phyloP scores from a whole-genome alignment of 164 flowering plant species.

The Houttuynia cordata region DNA sequence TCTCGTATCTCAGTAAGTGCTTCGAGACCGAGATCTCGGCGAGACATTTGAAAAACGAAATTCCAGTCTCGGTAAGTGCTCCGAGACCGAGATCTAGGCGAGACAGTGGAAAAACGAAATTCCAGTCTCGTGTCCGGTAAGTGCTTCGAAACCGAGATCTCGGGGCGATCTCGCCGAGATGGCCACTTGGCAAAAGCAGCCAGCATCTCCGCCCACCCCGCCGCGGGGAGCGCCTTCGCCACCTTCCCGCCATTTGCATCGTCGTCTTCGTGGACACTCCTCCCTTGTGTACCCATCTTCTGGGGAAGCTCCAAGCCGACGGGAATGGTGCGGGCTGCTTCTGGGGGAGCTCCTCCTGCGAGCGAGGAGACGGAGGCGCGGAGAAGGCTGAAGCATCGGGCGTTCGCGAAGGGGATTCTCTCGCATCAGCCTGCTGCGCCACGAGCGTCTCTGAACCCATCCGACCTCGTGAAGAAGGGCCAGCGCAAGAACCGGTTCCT shows the following conservation, averaged over 20 bases:
- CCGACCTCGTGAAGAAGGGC: conserved; percentile 74
- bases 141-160: too few species aligned
- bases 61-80: too few species aligned
- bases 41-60: too few species aligned
- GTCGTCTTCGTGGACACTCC: not conserved
- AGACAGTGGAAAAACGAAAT: too few species aligned
- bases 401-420: conserved; percentile 34
- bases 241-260: not conserved
- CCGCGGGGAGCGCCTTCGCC: too few species aligned
- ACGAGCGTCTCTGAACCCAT: conserved; percentile 32
- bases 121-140: too few species aligned
- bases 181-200: not conserved
- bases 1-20: too few species aligned
- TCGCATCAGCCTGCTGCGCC: conserved; percentile 32
- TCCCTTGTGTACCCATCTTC: not conserved
- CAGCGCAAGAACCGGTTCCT: conserved; percentile 74
- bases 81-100: too few species aligned
- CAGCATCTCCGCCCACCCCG: not conserved
- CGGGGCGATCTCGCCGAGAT: too few species aligned
- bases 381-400: conserved; percentile 42
- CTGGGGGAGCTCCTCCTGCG: not conserved
- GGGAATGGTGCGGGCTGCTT: not conserved
- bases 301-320: not conserved
- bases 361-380: conserved; percentile 36
- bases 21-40: too few species aligned